Base-by-base conservation (phyloP, 2,329 filamentous ascomycete genomes). In the Calcarisporium arbuscula region DNA sequence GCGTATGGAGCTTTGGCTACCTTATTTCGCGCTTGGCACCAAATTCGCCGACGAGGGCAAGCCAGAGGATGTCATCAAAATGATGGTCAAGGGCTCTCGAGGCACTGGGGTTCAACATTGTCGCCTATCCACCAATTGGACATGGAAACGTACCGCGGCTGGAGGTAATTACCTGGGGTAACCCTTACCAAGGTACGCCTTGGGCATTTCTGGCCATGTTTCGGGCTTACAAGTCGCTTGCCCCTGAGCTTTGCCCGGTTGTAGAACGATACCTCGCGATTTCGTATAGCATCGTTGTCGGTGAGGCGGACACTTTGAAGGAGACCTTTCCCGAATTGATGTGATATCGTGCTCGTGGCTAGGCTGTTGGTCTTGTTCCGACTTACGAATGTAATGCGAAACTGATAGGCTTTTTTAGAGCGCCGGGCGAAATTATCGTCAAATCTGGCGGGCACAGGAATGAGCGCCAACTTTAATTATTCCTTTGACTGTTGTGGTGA, bases 101-200 rank as follows among this genome's bases (percentile, higher is more conserved):
- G 32, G 27, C 48, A 14, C 37, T 53, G 7, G 52, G 53, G 9
- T 60, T 42, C 27, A 38, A 35, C 4, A 35, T 59, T 4, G 35
- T 23, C 8, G 46, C 42, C 1, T 27, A 17, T 10, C 35, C 35
- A 3, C 39, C 40, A 4, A 30, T 21, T 10, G 19, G 28, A 4
- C 15, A 19, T 4, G 25, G 20, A 16, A 36, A 36, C 5, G 27
- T 31, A 14, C 28, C 34, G 5, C 28, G 16, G 27, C 32, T 53
- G 18, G 37, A 46, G 32, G 34, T 52, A 18, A 39, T 34, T 25
- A 32, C 34, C 7, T 57, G 53, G 53, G 54, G 53, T 5, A 5
- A 34, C 6, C 12, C 28, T 3, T 36, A 34, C 35, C 32, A 41
- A 6, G 18, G 3, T 15, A 27, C 16, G 4, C 27, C 36, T 2